A percentile compares a stretch with the other conserved stretches of the same genome.
Conservation (phyloP, 805 yeast genomes). For the Metschnikowia gelsemii region DNA sequence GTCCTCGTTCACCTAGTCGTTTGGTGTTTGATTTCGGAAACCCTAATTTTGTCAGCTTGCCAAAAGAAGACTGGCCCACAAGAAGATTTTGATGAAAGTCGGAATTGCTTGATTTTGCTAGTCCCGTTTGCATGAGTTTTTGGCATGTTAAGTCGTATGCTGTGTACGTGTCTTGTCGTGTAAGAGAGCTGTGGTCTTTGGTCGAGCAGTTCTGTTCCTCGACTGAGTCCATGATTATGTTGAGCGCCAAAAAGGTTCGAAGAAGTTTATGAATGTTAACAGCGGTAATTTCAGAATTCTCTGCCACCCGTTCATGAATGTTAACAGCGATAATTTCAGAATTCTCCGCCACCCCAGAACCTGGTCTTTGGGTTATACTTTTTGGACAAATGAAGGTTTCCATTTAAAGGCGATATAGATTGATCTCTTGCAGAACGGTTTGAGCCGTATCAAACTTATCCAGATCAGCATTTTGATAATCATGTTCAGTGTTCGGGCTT, state of each 20-base stretch:
- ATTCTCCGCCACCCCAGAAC: too few species aligned
- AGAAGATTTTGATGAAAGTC: slow-evolving; percentile 12
- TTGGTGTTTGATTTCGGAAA: slow-evolving; percentile 39
- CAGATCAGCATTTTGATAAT: too few species aligned
- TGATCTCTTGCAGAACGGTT: too few species aligned
- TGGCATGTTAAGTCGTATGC: not conserved
- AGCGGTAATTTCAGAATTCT: not conserved
- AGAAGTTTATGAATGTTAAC: not conserved
- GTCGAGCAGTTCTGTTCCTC: not conserved
- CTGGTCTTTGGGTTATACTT: not conserved
- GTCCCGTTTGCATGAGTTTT: not conserved
- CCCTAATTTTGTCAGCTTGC: slow-evolving; percentile 41
- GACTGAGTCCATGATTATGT: not conserved
- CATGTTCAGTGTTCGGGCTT: too few species aligned
- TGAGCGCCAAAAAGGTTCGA: not conserved
- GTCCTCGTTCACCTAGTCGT: slow-evolving; percentile 42
- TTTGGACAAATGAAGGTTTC: not conserved
- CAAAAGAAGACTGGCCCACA: slow-evolving; percentile 42
- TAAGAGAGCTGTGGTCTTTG: not conserved
- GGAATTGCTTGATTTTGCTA: not conserved
- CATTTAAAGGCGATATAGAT: not conserved
- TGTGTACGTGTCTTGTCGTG: not conserved
- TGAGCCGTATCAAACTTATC: too few species aligned
- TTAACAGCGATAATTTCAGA: not conserved
- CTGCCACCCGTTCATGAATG: not conserved